A percentile compares a stretch with the other conserved stretches of the same genome.
These are phyloP conservation scores for Apiospora marii DNA, from an alignment of 2,329 filamentous ascomycete genomes.

Conservation along the genomic window DNA sequence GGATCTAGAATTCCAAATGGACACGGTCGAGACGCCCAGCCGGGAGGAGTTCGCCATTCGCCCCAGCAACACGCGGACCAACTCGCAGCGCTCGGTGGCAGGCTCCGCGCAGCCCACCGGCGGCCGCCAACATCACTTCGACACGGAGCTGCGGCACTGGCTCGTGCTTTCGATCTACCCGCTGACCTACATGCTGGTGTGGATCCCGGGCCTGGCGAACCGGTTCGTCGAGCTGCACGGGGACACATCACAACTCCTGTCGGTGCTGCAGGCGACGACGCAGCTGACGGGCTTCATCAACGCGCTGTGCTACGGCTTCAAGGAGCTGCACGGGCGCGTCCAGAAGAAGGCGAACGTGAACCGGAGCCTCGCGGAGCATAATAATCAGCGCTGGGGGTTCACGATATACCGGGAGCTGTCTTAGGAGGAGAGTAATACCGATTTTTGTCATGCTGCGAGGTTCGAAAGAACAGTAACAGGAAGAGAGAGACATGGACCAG, in stretches of 20 bases:
- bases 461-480: neutral
- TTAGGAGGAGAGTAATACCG: neutral
- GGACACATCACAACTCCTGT: conserved; percentile 19
- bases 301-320: conserved; percentile 29
- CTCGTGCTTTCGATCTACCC: conserved; percentile 28
- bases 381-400: conserved; percentile 2
- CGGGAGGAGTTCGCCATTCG: conserved; percentile 21
- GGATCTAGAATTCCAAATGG: neutral
- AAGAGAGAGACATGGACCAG: neutral
- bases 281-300: conserved; percentile 29
- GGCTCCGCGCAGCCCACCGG: neutral
- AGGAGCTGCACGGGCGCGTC: conserved; percentile 26
- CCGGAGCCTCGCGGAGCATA: neutral
- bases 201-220: conserved; percentile 29
- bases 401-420: neutral
- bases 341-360: neutral
- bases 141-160: conserved; percentile 29
- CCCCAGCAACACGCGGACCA: neutral
- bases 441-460: neutral
- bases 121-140: conserved; percentile 7
- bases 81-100: neutral
- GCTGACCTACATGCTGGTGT: conserved; percentile 28
- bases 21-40: neutral
- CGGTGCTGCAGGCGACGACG: conserved; percentile 27
- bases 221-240: conserved; percentile 28